Evolutionary conservation across 2,329 filamentous ascomycete species (phyloP).

Genomic region (Alternaria brassicae): DNA sequence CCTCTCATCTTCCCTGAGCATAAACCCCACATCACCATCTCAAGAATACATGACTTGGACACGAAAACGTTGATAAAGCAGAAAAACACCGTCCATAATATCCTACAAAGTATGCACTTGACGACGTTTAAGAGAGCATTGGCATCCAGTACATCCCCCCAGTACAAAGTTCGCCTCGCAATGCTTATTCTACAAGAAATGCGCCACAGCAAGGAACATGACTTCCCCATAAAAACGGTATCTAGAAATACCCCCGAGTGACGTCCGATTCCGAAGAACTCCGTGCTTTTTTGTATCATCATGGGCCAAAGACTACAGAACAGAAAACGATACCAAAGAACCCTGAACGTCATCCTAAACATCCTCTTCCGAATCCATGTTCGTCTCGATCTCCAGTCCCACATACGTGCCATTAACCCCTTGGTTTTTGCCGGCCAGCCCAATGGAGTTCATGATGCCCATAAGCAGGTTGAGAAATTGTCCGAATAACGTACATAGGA

Average conservation of each 20-base stretch:
- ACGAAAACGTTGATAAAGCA: not conserved
- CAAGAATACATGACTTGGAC: no score
- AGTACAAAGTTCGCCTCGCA: conserved; percentile 26
- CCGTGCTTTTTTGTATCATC: conserved; percentile 27
- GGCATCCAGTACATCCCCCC: conserved; percentile 11
- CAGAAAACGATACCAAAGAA: conserved; percentile 19
- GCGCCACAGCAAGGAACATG: conserved; percentile 17
- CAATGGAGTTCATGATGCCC: conserved; percentile 27
- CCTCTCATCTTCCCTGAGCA: not conserved
- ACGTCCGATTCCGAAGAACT: conserved; percentile 22
- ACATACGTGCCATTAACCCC: conserved; percentile 23
- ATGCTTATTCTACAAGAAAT: conserved; percentile 34
- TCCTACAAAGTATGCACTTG: conserved; percentile 30
- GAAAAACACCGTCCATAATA: conserved; percentile 26
- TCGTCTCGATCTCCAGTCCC: conserved; percentile 7
- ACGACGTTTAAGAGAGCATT: conserved; percentile 6
- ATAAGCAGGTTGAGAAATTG: conserved; percentile 20
- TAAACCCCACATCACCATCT: no score
- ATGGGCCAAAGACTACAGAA: conserved; percentile 11
- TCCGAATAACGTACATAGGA: conserved; percentile 20
- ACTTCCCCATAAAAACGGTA: conserved; percentile 17
- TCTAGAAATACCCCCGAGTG: conserved; percentile 20
- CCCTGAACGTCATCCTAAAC: conserved; percentile 2
- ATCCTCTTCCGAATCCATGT: conserved; percentile 2
- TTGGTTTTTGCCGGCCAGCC: conserved; percentile 35